Base-by-base conservation (phyloP, 345 rosid species). In the Eucalyptus camaldulensis region DNA sequence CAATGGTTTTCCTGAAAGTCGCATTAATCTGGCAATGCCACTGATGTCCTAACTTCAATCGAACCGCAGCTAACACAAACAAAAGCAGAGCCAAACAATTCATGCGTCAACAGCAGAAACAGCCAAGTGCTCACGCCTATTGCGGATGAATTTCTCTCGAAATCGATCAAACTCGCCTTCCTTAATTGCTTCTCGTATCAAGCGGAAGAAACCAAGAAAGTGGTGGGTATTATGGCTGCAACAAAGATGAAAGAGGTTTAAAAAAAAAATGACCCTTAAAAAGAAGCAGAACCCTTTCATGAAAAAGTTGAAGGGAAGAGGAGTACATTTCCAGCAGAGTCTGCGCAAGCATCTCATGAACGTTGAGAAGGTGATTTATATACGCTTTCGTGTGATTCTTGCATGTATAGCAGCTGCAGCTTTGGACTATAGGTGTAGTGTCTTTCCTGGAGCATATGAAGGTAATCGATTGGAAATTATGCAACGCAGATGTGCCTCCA, bases 221-320 rank as follows among this genome's bases (percentile, higher is more conserved):
- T 96, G 96, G 87, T 96, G 96, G 72, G 98, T 96, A 88, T 95
- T 95, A 91, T 96, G 98, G 87, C 98, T 96, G 96, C 94, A 90
- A 3, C 49, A 44, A 49, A 54, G 56, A 86, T 17, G 50, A 56
- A 22, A 88, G 86, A 47, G 16, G n/a, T 14, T 31, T 53, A 3
- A 49, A 60, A n/a, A 27, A 58, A 62, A 89, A 40, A 19, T 51
- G 14, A 29, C 21, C 43, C 37, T 37, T 13, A 21, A 65, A 40
- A 87, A 47, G 44, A 85, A 85, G 25, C 56, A 8, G 45, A 8
- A 13, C 43, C 43, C 31, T n/a, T 76, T 40, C 85, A 40, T 76
- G 21, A 44, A 60, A 60, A 37, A 33, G n/a, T 40, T 22, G 13
- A n/a, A 51, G 86, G 50, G 9, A 60, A 87, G 81, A 80, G 88